Conservation (phyloP, 768 basidiomycete genomes). For the Crassisporium funariophilum region DNA sequence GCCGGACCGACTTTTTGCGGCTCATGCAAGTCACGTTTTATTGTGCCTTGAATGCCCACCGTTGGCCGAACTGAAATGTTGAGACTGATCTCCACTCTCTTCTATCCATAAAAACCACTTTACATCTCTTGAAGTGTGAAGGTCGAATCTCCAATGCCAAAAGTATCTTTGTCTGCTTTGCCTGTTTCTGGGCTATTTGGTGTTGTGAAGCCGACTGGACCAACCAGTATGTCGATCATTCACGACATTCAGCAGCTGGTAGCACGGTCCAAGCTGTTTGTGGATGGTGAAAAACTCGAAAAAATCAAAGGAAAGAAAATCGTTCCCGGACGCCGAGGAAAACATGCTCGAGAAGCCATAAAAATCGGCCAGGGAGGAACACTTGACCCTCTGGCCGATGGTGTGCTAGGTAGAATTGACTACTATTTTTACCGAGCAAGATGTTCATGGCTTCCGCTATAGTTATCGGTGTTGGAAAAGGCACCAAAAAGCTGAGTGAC, state of each 20-base stretch:
- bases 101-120: no score
- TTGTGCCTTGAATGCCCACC: no score
- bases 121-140: no score
- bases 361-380: conserved; percentile 96
- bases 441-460: conserved; percentile 2
- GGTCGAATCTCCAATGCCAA: no score
- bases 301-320: conserved; percentile 51
- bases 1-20: no score
- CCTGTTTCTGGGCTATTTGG: conserved; percentile 86
- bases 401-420: conserved; percentile 72
- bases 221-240: conserved; percentile 88
- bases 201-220: conserved; percentile 88
- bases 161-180: conserved; percentile 48
- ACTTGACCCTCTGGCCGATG: conserved; percentile 94
- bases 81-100: no score
- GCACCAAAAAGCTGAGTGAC: conserved; percentile 80
- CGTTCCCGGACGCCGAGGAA: conserved; percentile 43
- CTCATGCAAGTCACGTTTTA: no score
- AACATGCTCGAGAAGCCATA: conserved; percentile 49
- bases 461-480: conserved; percentile 91
- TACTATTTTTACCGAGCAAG: no score
- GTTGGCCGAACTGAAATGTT: no score
- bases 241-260: conserved; percentile 85
- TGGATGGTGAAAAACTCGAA: conserved; percentile 57
- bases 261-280: conserved; percentile 76